Conservation (phyloP, 805 yeast genomes). For the Barnettozyma sucrosica region DNA sequence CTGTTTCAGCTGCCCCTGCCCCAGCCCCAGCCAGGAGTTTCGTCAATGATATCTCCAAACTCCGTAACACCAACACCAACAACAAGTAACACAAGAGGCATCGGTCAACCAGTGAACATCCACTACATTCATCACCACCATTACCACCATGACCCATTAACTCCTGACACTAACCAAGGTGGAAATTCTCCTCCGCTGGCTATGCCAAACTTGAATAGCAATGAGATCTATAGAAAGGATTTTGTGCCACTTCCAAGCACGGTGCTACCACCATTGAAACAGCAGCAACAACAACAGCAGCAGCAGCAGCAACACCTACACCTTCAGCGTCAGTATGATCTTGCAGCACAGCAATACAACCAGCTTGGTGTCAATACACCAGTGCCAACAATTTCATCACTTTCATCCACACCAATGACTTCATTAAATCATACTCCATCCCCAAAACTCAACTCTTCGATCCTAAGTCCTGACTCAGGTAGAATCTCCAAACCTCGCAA, state of each 20-base stretch:
- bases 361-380: neutral
- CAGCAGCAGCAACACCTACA: slow-evolving; percentile 7
- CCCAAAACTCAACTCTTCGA: slow-evolving; percentile 1
- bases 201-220: neutral
- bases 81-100: slow-evolving; percentile 3
- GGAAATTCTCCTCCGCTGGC: neutral
- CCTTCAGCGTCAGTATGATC: slow-evolving; percentile 7
- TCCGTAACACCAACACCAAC: slow-evolving; percentile 6
- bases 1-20: slow-evolving; percentile 8
- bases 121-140: slow-evolving; percentile 10
- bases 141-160: slow-evolving; percentile 6
- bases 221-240: neutral
- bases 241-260: slow-evolving; percentile 8
- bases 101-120: slow-evolving; percentile 10
- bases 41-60: slow-evolving; percentile 2
- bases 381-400: slow-evolving; percentile 11
- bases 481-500: slow-evolving; percentile 40
- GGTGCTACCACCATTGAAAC: slow-evolving; percentile 7
- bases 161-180: neutral
- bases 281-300: slow-evolving; percentile 4
- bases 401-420: slow-evolving; percentile 16
- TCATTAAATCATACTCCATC: slow-evolving; percentile 8
- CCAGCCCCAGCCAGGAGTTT: slow-evolving; percentile 5
- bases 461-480: neutral
- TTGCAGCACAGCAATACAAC: neutral